Evolutionary conservation across 1,284 basidiomycete species (phyloP).

Genomic region (Ceratorhiza oryzae-sativae): DNA sequence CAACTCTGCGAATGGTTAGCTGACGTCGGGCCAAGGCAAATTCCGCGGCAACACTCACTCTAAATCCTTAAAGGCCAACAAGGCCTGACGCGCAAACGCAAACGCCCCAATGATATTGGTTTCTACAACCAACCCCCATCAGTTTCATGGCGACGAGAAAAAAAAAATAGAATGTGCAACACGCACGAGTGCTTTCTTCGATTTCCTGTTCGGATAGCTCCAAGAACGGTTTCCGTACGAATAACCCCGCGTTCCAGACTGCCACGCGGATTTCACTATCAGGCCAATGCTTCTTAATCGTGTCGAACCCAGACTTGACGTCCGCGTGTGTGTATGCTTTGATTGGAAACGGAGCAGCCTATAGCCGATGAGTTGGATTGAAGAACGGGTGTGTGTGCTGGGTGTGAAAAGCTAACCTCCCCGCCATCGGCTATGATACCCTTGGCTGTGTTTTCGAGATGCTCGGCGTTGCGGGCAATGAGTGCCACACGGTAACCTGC

Average conservation of each 20-base stretch:
- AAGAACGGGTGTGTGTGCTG: background rate
- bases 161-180: no score
- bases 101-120: conserved; percentile 68
- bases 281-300: conserved; percentile 62
- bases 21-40: background rate
- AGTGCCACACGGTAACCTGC: conserved; percentile 71
- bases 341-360: conserved; percentile 70
- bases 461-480: conserved; percentile 65
- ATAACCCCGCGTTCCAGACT: conserved; percentile 68
- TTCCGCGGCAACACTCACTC: conserved; percentile 44
- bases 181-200: conserved; percentile 40
- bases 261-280: conserved; percentile 66
- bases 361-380: background rate
- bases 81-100: conserved; percentile 69
- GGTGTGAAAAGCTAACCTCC: conserved; percentile 55
- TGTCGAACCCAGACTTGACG: conserved; percentile 61
- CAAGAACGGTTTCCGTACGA: conserved; percentile 71
- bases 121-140: conserved; percentile 51
- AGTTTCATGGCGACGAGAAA: background rate
- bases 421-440: conserved; percentile 67
- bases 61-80: conserved; percentile 69
- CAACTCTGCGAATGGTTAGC: conserved; percentile 47
- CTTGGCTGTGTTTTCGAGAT: conserved; percentile 60
- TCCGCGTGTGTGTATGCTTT: conserved; percentile 62
- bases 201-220: conserved; percentile 60